Evolutionary conservation across 441 rosid species (phyloP), one percentile per base, ranked within the genome.

Genomic region (Croton laevigatus): DNA sequence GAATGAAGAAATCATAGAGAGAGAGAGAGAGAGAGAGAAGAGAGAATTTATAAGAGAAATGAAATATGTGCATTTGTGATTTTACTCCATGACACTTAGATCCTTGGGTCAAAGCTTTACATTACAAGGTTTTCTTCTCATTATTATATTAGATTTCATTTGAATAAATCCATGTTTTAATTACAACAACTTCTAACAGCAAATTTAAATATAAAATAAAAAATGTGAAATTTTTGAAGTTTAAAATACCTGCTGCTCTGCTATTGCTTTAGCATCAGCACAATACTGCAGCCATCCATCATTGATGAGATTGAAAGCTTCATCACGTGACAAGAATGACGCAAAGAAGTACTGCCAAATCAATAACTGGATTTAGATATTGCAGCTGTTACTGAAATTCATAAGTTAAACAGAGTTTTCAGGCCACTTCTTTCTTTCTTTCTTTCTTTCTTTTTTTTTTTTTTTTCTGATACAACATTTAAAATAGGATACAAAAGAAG

Each of bases 281-380:
- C 88, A 83, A 84, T 82, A 82, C 75, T 84, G 91, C 78, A 78
- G 40, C 96, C 97, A 88, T 73, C 93, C 91, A 82, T 90, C 94
- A 72, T 67, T 82, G 75, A 94, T 94, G 81, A 91, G 80, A 82
- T 90, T 91, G 84, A 90, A 90, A 48, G 98, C 98, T 83, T 94
- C 98, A 81, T 94, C 97, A 42, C 97, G 98, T 51, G 97, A 91
- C 8, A 94, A 87, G 75, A 94, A 94, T 51, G 98, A 94, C 49
- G 97, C 97, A 83, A 94, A 94, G 84, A 94, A 94, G 86, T 84
- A 82, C 98, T 94, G 89, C 79, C 74, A 78, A 69, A 66, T 10
- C 40, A 75, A 67, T 23, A 76, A 73, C 59, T 48, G 22, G 58
- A 48, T 70, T 72, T 48, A 77, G 75, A 76, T n/a, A 66, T 69